Conservation (phyloP, 257 asterid genomes). For the Nicotiana benthamiana region DNA sequence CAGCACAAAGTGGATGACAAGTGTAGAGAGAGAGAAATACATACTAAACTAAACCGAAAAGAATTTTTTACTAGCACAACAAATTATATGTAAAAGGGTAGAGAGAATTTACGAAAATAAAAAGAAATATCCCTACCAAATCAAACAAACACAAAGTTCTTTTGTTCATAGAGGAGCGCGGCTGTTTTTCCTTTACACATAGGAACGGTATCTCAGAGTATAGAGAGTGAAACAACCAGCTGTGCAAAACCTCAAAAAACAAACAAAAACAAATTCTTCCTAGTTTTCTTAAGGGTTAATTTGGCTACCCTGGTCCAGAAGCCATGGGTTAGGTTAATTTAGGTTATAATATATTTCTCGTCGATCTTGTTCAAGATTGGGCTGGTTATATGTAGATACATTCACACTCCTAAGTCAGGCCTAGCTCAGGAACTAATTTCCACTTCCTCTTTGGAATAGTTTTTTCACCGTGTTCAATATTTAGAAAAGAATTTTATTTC, state of each 20-base stretch:
- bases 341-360: background rate
- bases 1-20: background rate
- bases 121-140: background rate
- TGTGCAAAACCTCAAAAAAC: background rate
- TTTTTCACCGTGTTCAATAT: background rate
- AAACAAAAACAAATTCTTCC: background rate
- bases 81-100: background rate
- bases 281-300: background rate
- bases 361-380: background rate
- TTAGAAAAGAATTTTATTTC: background rate
- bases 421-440: background rate
- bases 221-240: background rate
- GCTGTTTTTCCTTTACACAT: background rate
- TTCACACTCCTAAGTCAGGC: background rate
- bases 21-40: background rate
- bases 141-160: background rate
- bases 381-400: background rate
- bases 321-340: background rate
- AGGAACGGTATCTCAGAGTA: background rate
- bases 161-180: background rate
- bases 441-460: background rate
- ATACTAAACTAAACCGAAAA: background rate
- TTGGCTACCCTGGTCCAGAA: background rate
- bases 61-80: background rate
- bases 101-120: background rate